Percentiles rank a stretch among this genome's conserved stretches.
phyloP scores from a whole-genome alignment of 106 monocot species.

The Apostasia shenzhenica region DNA sequence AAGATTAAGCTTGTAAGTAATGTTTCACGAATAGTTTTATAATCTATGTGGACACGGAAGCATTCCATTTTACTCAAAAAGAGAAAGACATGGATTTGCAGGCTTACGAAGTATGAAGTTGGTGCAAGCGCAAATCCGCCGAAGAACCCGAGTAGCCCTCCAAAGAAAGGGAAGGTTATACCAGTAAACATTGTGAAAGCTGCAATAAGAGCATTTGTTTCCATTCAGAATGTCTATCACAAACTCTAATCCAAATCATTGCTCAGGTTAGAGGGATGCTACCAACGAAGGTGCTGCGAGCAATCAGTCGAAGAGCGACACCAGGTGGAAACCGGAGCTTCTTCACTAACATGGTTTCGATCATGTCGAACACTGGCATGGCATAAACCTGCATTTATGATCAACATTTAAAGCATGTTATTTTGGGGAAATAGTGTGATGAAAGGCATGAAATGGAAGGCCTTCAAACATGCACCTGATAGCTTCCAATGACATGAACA shows the following conservation, averaged over 20 bases:
- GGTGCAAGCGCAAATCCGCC: constrained; percentile 60
- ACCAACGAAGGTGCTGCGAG: constrained; percentile 37
- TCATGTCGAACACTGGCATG: constrained; percentile 44
- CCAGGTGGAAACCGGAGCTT: constrained; percentile 28
- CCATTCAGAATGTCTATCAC: background rate
- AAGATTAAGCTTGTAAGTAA: background rate
- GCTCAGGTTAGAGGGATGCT: background rate
- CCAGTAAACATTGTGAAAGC: constrained; percentile 44
- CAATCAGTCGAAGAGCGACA: constrained; percentile 22
- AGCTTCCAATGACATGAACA: constrained; percentile 55
- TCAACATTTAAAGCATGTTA: background rate
- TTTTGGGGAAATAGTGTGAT: background rate
- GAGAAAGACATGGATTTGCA: background rate
- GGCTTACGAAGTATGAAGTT: constrained; percentile 50
- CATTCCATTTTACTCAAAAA: too few relatives aligned
- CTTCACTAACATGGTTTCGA: constrained; percentile 39
- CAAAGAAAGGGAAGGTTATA: constrained; percentile 51
- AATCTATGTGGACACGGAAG: too few relatives aligned
- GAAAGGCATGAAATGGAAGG: background rate
- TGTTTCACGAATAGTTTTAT: background rate
- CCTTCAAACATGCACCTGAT: constrained; percentile 22
- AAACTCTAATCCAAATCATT: background rate
- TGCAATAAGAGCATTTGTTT: constrained; percentile 4
- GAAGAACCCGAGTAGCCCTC: constrained; percentile 56
- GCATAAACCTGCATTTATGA: constrained; percentile 9